Conservation (phyloP, 176 grass and related monocot genomes). For the Areca catechu region DNA sequence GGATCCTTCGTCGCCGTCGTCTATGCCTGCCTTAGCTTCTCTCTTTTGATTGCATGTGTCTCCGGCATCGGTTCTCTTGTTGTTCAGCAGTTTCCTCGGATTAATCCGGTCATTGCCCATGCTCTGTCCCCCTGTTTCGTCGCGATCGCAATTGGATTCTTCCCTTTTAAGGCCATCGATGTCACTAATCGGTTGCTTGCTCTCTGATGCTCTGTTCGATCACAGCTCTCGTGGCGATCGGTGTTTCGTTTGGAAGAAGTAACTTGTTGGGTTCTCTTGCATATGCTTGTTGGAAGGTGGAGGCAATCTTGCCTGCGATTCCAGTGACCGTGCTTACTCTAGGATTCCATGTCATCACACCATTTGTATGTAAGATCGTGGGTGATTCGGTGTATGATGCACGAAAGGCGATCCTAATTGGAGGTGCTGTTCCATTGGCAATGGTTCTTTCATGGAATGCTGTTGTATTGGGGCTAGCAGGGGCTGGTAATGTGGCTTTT, state of each 20-base stretch:
- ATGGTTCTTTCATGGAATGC: conserved; percentile 86
- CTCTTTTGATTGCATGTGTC: conserved; percentile 59
- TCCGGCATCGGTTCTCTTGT: conserved; percentile 56
- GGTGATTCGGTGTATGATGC: conserved; percentile 63
- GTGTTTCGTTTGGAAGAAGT: conserved; percentile 42
- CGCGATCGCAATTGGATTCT: conserved; percentile 46
- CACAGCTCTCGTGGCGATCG: conserved; percentile 42
- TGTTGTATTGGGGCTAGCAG: conserved; percentile 57
- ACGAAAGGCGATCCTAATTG: conserved; percentile 54
- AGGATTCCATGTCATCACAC: conserved; percentile 77
- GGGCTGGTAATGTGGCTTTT: conserved; percentile 16
- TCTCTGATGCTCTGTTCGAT: conserved; percentile 63
- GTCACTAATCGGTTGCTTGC: conserved; percentile 53
- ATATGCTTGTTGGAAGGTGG: conserved; percentile 39
- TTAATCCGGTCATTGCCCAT: conserved; percentile 29
- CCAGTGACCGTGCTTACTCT: conserved; percentile 62
- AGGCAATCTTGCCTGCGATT: conserved; percentile 41
- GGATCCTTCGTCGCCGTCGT: conserved; percentile 37
- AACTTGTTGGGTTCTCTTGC: conserved; percentile 46
- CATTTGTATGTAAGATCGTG: conserved; percentile 76
- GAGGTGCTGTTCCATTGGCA: conserved; percentile 57
- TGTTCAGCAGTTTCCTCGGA: conserved; percentile 37
- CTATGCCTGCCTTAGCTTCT: conserved; percentile 73
- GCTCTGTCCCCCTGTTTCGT: conserved; percentile 56
- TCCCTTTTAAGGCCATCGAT: conserved; percentile 70